A percentile compares a stretch with the other conserved stretches of the same genome.
These are phyloP conservation scores for Pythium periplocum DNA, from an alignment of 352 stramenopile species.

Conservation along the genomic window DNA sequence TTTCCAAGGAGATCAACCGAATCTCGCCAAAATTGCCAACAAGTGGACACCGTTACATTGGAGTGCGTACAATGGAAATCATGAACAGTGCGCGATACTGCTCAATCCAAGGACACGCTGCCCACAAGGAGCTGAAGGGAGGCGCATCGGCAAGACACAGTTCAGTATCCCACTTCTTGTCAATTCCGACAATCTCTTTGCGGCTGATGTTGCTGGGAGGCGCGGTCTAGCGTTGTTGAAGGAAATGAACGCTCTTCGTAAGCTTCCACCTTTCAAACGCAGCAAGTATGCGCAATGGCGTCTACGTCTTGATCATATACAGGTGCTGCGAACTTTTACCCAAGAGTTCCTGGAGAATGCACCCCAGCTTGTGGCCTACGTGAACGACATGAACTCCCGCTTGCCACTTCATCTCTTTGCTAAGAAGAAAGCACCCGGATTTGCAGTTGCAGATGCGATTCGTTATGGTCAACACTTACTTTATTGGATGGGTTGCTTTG, in stretches of 20 bases:
- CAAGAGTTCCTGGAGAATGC: conserved; percentile 50
- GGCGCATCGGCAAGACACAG: conserved; percentile 33
- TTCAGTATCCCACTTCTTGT: conserved; percentile 49
- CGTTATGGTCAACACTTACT: conserved; percentile 75
- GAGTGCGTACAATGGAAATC: conserved; percentile 70
- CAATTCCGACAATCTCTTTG: conserved; percentile 50
- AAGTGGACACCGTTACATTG: conserved; percentile 75
- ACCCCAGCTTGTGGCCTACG: conserved; percentile 36
- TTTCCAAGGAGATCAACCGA: conserved; percentile 59
- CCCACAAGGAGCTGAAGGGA: too few species aligned
- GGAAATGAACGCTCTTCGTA: conserved; percentile 33
- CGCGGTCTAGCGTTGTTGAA: conserved; percentile 37
- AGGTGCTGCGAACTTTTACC: conserved; percentile 39
- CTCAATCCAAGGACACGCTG: conserved; percentile 25
- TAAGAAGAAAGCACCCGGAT: conserved; percentile 6
- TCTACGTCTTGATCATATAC: conserved; percentile 52
- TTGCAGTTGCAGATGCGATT: conserved; percentile 34
- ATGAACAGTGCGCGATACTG: conserved; percentile 52
- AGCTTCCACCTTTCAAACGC: conserved; percentile 1
- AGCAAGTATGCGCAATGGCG: conserved; percentile 46
- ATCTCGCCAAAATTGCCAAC: conserved; percentile 59
- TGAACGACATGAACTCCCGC: conserved; percentile 56
- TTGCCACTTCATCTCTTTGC: conserved; percentile 23
- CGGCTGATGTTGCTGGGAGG: conserved; percentile 58
- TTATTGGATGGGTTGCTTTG: conserved; percentile 72